Conservation (phyloP, 306 rosid genomes). For the Rubus idaeus region DNA sequence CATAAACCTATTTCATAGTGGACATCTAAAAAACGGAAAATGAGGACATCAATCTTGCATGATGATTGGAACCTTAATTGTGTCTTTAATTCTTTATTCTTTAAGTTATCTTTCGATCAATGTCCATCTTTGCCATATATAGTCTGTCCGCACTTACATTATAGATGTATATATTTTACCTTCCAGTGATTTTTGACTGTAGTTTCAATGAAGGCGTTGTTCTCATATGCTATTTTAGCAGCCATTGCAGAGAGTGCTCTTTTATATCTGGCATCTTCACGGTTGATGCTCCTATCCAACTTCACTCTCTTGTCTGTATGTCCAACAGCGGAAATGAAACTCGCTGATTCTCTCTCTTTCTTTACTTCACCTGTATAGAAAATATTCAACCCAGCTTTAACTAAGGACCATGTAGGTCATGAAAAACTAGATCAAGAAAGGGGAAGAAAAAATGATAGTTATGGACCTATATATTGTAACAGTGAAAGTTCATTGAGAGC, state of each 20-base stretch:
- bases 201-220: slow-evolving; percentile 13
- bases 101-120: too few species aligned
- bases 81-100: too few species aligned
- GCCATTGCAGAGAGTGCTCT: slow-evolving; percentile 24
- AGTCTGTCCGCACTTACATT: too few species aligned
- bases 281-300: slow-evolving; percentile 7
- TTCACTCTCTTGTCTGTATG: slow-evolving; percentile 13
- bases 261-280: slow-evolving; percentile 1
- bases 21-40: too few species aligned
- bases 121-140: too few species aligned
- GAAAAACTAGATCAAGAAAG: background rate
- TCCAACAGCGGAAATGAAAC: slow-evolving; percentile 14
- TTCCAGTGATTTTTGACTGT: slow-evolving; percentile 17
- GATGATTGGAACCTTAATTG: too few species aligned
- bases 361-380: background rate
- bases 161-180: slow-evolving; percentile 4
- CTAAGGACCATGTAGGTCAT: background rate
- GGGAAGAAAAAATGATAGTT: background rate
- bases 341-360: slow-evolving; percentile 4
- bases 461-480: background rate
- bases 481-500: background rate
- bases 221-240: slow-evolving; percentile 24
- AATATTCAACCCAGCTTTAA: background rate
- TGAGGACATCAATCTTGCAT: background rate
- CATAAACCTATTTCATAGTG: too few species aligned